These are phyloP conservation scores for Magnaporthiopsis poae DNA, from an alignment of 2,329 filamentous ascomycete genomes.

Conservation along the genomic window DNA sequence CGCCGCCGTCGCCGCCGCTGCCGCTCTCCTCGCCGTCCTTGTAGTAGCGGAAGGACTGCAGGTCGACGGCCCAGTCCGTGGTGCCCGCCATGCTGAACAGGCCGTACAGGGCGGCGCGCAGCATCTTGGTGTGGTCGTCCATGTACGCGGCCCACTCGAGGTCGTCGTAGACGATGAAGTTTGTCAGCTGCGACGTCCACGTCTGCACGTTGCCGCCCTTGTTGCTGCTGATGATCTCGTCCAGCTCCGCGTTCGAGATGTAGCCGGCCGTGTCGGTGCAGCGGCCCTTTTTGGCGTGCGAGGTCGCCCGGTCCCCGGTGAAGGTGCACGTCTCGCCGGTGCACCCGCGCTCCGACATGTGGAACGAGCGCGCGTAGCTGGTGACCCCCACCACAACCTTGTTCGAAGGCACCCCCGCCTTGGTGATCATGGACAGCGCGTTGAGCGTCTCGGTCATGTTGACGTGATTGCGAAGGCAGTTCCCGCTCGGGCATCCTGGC, in stretches of 20 bases:
- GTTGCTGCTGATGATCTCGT: slow-evolving; percentile 15
- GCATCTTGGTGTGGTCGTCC: slow-evolving; percentile 14
- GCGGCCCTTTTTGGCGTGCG: slow-evolving; percentile 18
- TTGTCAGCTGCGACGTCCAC: slow-evolving; percentile 7
- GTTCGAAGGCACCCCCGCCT: slow-evolving; percentile 16
- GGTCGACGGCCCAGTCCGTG: slow-evolving; percentile 25
- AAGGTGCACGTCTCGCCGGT: slow-evolving; percentile 5
- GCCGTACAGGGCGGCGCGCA: slow-evolving; percentile 15
- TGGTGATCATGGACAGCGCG: slow-evolving; percentile 28
- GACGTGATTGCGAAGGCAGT: slow-evolving; percentile 25
- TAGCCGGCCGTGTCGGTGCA: slow-evolving; percentile 25
- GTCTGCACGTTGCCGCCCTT: slow-evolving; percentile 10
- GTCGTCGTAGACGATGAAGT: slow-evolving; percentile 1
- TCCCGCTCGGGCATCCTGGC: slow-evolving; percentile 21
- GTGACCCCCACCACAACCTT: slow-evolving; percentile 24
- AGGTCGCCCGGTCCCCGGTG: slow-evolving; percentile 6
- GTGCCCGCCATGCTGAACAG: slow-evolving; percentile 20
- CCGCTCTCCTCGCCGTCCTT: too few relatives aligned
- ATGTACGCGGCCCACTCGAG: slow-evolving; percentile 4
- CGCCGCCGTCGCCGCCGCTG: too few relatives aligned
- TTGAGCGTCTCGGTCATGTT: slow-evolving; percentile 27
- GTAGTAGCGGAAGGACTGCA: slow-evolving; percentile 13
- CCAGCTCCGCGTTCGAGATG: slow-evolving; percentile 24
- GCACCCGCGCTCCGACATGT: slow-evolving; percentile 18
- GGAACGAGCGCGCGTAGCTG: slow-evolving; percentile 25